Conservation (phyloP, 371 early-diverging fungal species). For the Mortierella sp. region DNA sequence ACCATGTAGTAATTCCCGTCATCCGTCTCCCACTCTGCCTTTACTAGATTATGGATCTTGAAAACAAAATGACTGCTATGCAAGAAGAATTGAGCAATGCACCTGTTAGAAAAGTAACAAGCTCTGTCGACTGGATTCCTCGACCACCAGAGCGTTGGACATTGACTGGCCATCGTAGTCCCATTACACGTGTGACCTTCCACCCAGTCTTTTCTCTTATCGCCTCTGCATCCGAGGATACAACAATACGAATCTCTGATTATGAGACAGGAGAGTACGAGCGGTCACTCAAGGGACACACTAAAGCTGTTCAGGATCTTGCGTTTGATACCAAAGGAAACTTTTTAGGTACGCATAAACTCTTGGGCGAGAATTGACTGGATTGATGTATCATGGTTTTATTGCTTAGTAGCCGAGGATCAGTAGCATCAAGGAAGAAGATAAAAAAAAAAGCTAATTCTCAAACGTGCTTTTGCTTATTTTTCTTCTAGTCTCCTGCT, state of each 20-base stretch:
- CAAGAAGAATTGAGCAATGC: conserved; percentile 82
- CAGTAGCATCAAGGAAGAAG: not conserved
- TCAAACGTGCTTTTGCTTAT: no score
- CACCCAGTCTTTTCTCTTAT: conserved; percentile 90
- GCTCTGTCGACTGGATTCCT: conserved; percentile 84
- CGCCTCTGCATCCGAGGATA: conserved; percentile 92
- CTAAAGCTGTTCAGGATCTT: conserved; percentile 90
- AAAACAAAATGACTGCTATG: conserved; percentile 79
- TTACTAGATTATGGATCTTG: conserved; percentile 89
- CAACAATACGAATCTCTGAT: conserved; percentile 93
- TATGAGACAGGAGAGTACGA: conserved; percentile 92
- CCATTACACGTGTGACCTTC: conserved; percentile 87
- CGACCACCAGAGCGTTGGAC: conserved; percentile 80
- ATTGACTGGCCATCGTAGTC: conserved; percentile 85
- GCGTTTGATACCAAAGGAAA: conserved; percentile 87
- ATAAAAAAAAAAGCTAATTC: not conserved
- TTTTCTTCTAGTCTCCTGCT: conserved; percentile 77
- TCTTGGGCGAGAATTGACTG: not conserved
- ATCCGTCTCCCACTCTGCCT: not conserved
- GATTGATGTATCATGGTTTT: not conserved
- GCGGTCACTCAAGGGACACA: conserved; percentile 92
- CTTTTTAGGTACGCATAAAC: conserved; percentile 65
- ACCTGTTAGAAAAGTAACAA: conserved; percentile 72
- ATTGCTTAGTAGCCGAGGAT: not conserved
- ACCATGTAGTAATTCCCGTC: not conserved